Evolutionary conservation across 2,329 filamentous ascomycete species (phyloP).

Genomic region (Whalleya microplaca): DNA sequence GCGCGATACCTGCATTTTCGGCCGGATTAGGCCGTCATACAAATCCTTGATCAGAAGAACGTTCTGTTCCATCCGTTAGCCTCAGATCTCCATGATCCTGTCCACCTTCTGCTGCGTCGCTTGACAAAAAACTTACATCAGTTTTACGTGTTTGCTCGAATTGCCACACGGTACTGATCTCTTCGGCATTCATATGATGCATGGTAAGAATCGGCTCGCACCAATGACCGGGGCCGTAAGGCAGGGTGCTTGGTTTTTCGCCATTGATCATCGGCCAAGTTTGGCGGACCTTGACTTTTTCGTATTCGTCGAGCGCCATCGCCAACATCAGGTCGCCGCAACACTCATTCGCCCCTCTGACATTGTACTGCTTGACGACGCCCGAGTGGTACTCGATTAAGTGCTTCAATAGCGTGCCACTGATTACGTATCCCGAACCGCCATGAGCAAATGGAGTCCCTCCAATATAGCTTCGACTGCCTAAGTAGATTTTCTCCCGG

Average conservation of each 20-base stretch:
- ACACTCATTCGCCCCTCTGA: constrained; percentile 47
- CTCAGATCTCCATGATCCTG: not conserved
- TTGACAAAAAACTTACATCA: constrained; percentile 38
- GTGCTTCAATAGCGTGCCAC: constrained; percentile 53
- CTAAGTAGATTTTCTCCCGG: constrained; percentile 51
- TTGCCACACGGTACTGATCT: constrained; percentile 56
- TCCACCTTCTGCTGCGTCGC: not conserved
- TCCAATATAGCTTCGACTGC: constrained; percentile 52
- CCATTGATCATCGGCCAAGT: constrained; percentile 59
- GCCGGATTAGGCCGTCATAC: constrained; percentile 52
- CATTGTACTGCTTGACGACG: constrained; percentile 51
- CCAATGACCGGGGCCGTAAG: constrained; percentile 54
- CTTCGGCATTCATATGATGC: constrained; percentile 58
- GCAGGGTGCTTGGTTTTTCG: constrained; percentile 56
- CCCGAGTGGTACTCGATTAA: constrained; percentile 49
- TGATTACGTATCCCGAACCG: constrained; percentile 61
- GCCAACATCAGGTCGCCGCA: constrained; percentile 58
- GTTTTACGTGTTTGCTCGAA: constrained; percentile 54
- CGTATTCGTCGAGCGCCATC: constrained; percentile 50
- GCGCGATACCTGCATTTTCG: constrained; percentile 45
- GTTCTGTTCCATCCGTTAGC: constrained; percentile 38
- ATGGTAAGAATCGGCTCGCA: constrained; percentile 61
- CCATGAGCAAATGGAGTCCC: constrained; percentile 58
- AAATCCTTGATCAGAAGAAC: constrained; percentile 52
- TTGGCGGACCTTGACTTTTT: constrained; percentile 47